Evolutionary conservation across 2,329 filamentous ascomycete genomes (phyloP).

Genomic region (Helminthosporium solani): DNA sequence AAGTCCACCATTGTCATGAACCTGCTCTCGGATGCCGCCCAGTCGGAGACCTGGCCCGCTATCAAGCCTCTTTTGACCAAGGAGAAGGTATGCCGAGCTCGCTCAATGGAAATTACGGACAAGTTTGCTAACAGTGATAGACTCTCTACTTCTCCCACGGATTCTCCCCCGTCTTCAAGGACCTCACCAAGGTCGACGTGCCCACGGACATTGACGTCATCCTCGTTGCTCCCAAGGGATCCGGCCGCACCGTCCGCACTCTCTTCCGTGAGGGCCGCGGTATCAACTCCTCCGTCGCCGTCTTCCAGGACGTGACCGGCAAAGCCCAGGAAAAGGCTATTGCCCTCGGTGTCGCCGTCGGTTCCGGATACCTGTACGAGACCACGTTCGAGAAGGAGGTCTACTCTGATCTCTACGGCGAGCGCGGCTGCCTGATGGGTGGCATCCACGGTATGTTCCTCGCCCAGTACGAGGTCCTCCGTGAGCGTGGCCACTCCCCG

Average conservation of each 20-base stretch:
- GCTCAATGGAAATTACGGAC: slow-evolving; percentile 19
- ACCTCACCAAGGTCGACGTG: slow-evolving; percentile 97
- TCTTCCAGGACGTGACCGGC: slow-evolving; percentile 97
- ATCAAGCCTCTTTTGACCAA: slow-evolving; percentile 98
- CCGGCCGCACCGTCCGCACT: slow-evolving; percentile 95
- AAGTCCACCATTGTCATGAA: slow-evolving; percentile 98
- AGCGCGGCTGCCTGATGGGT: slow-evolving; percentile 99
- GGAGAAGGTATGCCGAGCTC: slow-evolving; percentile 72
- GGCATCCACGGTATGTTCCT: slow-evolving; percentile 99
- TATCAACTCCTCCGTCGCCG: slow-evolving; percentile 98
- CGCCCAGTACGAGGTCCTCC: slow-evolving; percentile 99
- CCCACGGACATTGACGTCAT: slow-evolving; percentile 97
- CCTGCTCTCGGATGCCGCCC: slow-evolving; percentile 94
- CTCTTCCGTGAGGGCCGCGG: slow-evolving; percentile 99
- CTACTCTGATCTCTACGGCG: slow-evolving; percentile 98
- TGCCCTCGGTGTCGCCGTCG: slow-evolving; percentile 94
- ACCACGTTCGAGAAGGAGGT: slow-evolving; percentile 99
- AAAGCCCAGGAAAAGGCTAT: slow-evolving; percentile 98
- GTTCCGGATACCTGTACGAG: slow-evolving; percentile 98
- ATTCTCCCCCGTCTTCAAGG: slow-evolving; percentile 99
- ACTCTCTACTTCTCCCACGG: slow-evolving; percentile 99
- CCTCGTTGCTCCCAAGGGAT: slow-evolving; percentile 98
- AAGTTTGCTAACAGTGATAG: slow-evolving; percentile 49
- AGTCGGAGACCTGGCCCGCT: slow-evolving; percentile 97
- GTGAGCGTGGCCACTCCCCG: slow-evolving; percentile 95